Percentiles rank a stretch among this genome's conserved stretches.
Evolutionary conservation across 1,284 basidiomycete species (phyloP).

Genomic region (Neonothopanus nambi): DNA sequence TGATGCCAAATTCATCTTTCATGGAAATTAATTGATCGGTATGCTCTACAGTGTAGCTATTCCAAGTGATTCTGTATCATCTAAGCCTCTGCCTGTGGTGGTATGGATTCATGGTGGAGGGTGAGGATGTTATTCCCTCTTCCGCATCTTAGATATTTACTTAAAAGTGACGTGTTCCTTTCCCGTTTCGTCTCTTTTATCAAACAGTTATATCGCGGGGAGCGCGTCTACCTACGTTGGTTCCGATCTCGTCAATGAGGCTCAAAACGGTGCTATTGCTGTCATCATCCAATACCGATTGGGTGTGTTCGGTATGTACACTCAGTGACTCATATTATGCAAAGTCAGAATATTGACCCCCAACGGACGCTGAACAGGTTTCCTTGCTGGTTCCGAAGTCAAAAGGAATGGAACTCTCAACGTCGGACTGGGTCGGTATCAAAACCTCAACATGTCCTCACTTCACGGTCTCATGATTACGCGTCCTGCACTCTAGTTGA

Average conservation of each 20-base stretch:
- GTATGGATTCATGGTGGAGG: conserved; percentile 45
- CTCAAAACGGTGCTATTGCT: conserved; percentile 15
- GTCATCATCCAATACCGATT: conserved; percentile 28
- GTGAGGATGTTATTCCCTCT: conserved; percentile 16
- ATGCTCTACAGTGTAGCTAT: conserved; percentile 25
- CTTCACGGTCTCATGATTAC: too few relatives aligned
- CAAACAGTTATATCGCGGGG: conserved; percentile 7
- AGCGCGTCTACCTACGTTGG: conserved; percentile 18
- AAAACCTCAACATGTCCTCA: too few relatives aligned
- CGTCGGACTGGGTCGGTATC: conserved; percentile 26
- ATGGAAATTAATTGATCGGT: not conserved
- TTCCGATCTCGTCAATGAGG: conserved; percentile 27
- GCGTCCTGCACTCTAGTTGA: conserved; percentile 25
- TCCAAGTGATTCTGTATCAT: conserved; percentile 20
- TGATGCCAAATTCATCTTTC: too few relatives aligned
- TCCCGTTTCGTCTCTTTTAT: conserved; percentile 18
- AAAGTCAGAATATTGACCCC: too few relatives aligned
- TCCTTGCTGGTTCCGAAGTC: conserved; percentile 25
- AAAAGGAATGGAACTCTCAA: conserved; percentile 27
- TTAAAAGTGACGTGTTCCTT: conserved; percentile 11
- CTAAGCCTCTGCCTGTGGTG: conserved; percentile 34
- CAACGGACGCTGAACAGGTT: conserved; percentile 16
- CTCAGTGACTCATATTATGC: not conserved
- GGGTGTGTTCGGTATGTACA: conserved; percentile 32
- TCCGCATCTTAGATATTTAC: conserved; percentile 17